These are phyloP conservation scores for Allantophomopsis cytisporea DNA, from an alignment of 2,329 filamentous ascomycete genomes.

Conservation along the genomic window DNA sequence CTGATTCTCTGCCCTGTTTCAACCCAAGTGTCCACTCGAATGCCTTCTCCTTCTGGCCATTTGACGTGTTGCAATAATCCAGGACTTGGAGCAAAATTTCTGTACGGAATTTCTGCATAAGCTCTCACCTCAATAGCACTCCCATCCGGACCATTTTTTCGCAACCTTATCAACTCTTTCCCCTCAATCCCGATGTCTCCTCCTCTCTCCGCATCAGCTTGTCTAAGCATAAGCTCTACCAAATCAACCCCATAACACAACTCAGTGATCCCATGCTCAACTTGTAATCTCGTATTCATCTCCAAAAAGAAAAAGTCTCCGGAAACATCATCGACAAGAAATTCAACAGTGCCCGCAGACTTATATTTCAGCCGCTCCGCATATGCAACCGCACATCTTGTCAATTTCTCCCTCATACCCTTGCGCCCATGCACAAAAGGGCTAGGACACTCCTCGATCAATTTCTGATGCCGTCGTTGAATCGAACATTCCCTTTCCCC, in stretches of 20 bases:
- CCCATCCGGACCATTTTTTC: constrained; percentile 32
- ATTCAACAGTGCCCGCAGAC: constrained; percentile 48
- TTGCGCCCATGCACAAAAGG: constrained; percentile 23
- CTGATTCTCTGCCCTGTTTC: constrained; percentile 57
- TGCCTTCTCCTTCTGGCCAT: constrained; percentile 5
- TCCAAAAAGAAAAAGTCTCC: constrained; percentile 32
- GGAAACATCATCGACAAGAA: constrained; percentile 34
- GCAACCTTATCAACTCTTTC: constrained; percentile 20
- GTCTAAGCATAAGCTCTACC: constrained; percentile 17
- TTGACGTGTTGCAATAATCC: constrained; percentile 22
- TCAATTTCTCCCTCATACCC: constrained; percentile 20
- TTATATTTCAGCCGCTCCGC: constrained; percentile 32
- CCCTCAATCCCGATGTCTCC: constrained; percentile 18
- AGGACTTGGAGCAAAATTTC: constrained; percentile 47
- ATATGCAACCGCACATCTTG: constrained; percentile 23
- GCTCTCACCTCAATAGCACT: constrained; percentile 61
- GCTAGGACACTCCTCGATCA: constrained; percentile 27
- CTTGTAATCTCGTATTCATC: constrained; percentile 31
- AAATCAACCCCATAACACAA: constrained; percentile 27
- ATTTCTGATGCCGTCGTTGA: constrained; percentile 32
- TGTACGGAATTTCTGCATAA: constrained; percentile 56
- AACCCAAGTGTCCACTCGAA: constrained; percentile 59
- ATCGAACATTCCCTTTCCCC: constrained; percentile 33
- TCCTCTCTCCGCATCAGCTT: constrained; percentile 7
- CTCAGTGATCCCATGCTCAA: constrained; percentile 30